Evolutionary conservation across 1,284 basidiomycete species (phyloP).

Genomic region (Sphaerobolus stellatus): DNA sequence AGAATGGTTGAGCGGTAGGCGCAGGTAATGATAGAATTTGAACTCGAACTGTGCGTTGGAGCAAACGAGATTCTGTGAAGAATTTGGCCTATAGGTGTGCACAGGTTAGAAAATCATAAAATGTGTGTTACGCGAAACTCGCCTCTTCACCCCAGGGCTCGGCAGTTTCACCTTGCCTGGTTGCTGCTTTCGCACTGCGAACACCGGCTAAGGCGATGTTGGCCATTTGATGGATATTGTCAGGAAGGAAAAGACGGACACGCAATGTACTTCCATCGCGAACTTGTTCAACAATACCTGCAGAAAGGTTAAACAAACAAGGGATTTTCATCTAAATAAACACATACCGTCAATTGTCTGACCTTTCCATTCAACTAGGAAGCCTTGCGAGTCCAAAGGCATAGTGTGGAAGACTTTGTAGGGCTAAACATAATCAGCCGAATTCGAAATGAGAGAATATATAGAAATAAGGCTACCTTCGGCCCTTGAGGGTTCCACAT

Average conservation of each 20-base stretch:
- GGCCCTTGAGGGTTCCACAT: slow-evolving; percentile 87
- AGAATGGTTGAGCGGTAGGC: slow-evolving; percentile 79
- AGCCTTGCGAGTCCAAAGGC: slow-evolving; percentile 87
- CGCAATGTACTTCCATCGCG: slow-evolving; percentile 91
- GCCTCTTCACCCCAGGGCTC: slow-evolving; percentile 88
- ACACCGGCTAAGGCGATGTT: slow-evolving; percentile 87
- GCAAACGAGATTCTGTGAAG: slow-evolving; percentile 90
- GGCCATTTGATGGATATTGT: slow-evolving; percentile 84
- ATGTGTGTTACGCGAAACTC: slow-evolving; percentile 23
- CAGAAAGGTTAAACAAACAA: slow-evolving; percentile 7
- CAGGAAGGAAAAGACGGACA: slow-evolving; percentile 83
- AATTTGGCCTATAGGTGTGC: slow-evolving; percentile 71
- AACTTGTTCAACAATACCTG: slow-evolving; percentile 92
- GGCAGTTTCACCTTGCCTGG: slow-evolving; percentile 72
- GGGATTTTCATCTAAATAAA: too few species aligned
- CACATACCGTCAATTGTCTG: slow-evolving; percentile 78
- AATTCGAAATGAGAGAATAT: slow-evolving; percentile 16
- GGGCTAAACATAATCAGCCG: slow-evolving; percentile 46
- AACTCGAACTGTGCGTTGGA: slow-evolving; percentile 87
- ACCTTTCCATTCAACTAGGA: slow-evolving; percentile 90
- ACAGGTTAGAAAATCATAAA: slow-evolving; percentile 15
- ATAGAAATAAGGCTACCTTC: slow-evolving; percentile 48
- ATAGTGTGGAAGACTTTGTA: slow-evolving; percentile 80
- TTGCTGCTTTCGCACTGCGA: slow-evolving; percentile 71
- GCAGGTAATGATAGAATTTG: slow-evolving; percentile 86